These are phyloP conservation scores for Neopestalotiopsis sp. DNA, from an alignment of 2,329 filamentous ascomycete genomes.

Conservation along the genomic window DNA sequence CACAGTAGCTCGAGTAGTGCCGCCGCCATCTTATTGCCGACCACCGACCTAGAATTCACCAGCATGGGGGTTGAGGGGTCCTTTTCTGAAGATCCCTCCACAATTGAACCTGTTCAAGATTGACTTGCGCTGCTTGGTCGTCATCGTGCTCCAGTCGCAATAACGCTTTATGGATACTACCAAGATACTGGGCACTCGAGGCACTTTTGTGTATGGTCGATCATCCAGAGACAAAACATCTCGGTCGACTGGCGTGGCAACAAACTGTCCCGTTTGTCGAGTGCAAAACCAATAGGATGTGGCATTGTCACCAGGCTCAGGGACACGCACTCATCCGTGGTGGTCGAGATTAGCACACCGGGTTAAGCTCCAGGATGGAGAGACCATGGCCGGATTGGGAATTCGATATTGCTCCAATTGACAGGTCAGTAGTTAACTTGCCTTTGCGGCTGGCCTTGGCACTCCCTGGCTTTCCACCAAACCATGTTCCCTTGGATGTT, in stretches of 20 bases:
- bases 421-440: conserved; percentile 13
- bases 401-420: conserved; percentile 8
- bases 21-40: conserved; percentile 8
- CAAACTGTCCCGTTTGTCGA: background rate
- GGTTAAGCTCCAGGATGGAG: conserved; percentile 2
- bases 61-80: background rate
- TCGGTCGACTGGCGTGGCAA: background rate
- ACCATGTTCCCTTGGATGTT: background rate
- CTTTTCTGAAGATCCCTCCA: conserved; percentile 12
- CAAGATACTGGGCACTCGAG: background rate
- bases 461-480: background rate
- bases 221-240: background rate
- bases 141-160: conserved; percentile 3
- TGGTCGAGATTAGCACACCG: conserved; percentile 7
- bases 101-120: background rate
- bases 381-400: conserved; percentile 2
- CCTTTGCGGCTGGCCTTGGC: conserved; percentile 1
- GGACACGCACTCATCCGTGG: background rate
- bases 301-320: background rate
- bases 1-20: background rate
- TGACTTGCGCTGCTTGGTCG: background rate
- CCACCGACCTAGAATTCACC: background rate
- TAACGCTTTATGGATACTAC: conserved; percentile 1
- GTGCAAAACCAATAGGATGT: background rate
- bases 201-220: background rate